These are phyloP conservation scores for Aspergillus phoenicis DNA, from an alignment of 2,329 filamentous ascomycete species.

Conservation along the genomic window DNA sequence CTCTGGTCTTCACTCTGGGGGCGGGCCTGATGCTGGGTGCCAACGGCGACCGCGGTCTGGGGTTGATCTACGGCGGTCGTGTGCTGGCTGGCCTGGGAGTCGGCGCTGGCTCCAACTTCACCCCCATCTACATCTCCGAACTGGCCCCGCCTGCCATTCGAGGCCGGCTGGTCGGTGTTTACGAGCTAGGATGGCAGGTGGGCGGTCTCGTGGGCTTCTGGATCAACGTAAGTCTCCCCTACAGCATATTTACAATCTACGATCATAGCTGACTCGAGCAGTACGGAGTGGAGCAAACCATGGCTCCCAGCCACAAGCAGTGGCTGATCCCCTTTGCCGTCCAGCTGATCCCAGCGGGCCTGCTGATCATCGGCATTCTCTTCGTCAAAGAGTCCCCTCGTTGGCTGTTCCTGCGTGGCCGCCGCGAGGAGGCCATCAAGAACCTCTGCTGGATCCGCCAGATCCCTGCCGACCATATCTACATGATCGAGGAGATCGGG, in stretches of 20 bases:
- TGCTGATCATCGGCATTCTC: conserved; percentile 57
- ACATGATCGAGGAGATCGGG: conserved; percentile 73
- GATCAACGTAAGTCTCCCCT: conserved; percentile 44
- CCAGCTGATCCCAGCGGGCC: conserved; percentile 44
- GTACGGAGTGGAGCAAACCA: conserved; percentile 56
- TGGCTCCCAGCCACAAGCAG: conserved; percentile 38
- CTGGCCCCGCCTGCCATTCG: conserved; percentile 61
- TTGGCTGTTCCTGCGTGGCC: conserved; percentile 69
- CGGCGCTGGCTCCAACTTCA: conserved; percentile 59
- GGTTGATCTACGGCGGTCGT: conserved; percentile 59
- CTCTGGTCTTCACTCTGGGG: conserved; percentile 67
- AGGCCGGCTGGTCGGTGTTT: conserved; percentile 61
- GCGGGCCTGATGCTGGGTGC: conserved; percentile 73
- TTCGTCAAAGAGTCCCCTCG: conserved; percentile 68
- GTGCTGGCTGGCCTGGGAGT: conserved; percentile 61
- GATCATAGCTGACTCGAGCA: conserved; percentile 14
- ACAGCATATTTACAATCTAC: conserved; percentile 18
- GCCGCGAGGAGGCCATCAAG: conserved; percentile 65
- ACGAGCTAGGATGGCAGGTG: conserved; percentile 59
- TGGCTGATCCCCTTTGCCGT: conserved; percentile 48
- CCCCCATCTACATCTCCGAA: conserved; percentile 63
- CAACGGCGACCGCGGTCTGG: conserved; percentile 63
- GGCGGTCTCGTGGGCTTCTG: conserved; percentile 55
- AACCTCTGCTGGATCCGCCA: conserved; percentile 54
- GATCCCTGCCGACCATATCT: conserved; percentile 51